These are phyloP conservation scores for Liriodendron chinense DNA, from an alignment of 164 flowering plant species.

Conservation along the genomic window DNA sequence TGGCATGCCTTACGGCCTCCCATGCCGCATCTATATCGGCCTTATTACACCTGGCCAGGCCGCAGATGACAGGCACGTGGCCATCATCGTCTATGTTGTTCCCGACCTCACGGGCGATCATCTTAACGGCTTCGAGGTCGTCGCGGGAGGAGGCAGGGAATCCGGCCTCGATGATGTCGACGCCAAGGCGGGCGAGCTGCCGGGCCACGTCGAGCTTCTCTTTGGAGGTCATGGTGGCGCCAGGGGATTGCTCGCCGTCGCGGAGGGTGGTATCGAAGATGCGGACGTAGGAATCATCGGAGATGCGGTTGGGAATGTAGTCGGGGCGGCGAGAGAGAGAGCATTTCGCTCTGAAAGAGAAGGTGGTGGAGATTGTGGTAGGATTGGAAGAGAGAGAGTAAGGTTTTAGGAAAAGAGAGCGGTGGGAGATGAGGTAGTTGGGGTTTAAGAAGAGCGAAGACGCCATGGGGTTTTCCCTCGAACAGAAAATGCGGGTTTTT, in stretches of 20 bases:
- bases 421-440: neutral
- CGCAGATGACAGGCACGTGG: slow-evolving; percentile 91
- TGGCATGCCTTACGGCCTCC: slow-evolving; percentile 88
- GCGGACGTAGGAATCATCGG: slow-evolving; percentile 81
- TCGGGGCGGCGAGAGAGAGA: slow-evolving; percentile 39
- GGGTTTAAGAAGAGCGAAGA: neutral
- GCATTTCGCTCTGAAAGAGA: slow-evolving; percentile 10
- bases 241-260: slow-evolving; percentile 99
- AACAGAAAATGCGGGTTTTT: neutral
- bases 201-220: slow-evolving; percentile 91
- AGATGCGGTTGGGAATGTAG: slow-evolving; percentile 72
- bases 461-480: neutral
- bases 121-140: slow-evolving; percentile 76
- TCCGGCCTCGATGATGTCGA: slow-evolving; percentile 95
- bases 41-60: slow-evolving; percentile 78
- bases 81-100: slow-evolving; percentile 53
- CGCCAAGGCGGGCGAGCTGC: slow-evolving; percentile 84
- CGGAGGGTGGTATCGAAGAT: slow-evolving; percentile 98
- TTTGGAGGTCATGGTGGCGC: slow-evolving; percentile 85
- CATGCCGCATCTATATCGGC: slow-evolving; percentile 78
- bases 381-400: neutral
- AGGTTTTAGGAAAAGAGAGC: slow-evolving; percentile 1
- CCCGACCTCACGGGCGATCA: slow-evolving; percentile 76
- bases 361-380: neutral
- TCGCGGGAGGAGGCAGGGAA: slow-evolving; percentile 87